phyloP scores from a whole-genome alignment of 2,329 filamentous ascomycete species.

The Talaromyces sp. region DNA sequence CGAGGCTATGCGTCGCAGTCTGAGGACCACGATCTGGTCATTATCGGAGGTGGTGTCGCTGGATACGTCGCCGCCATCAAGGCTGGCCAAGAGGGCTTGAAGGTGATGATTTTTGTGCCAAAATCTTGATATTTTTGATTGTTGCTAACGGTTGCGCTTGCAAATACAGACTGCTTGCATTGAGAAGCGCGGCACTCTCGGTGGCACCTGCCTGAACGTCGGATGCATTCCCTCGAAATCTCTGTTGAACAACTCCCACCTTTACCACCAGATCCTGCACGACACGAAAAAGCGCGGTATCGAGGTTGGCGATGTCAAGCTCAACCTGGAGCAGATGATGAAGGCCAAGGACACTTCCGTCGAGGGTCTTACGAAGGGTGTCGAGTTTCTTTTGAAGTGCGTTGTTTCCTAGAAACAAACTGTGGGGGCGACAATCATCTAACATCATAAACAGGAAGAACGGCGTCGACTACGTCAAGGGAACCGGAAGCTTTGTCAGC shows the following conservation, averaged over 20 bases:
- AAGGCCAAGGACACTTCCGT: slow-evolving; percentile 97
- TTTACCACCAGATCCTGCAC: slow-evolving; percentile 95
- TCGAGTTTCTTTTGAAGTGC: slow-evolving; percentile 87
- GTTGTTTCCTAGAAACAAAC: background rate
- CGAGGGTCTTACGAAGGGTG: slow-evolving; percentile 83
- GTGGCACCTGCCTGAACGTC: slow-evolving; percentile 97
- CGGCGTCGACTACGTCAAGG: slow-evolving; percentile 96
- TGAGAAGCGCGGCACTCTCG: slow-evolving; percentile 92
- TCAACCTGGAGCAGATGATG: slow-evolving; percentile 95
- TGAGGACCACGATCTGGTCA: slow-evolving; percentile 83
- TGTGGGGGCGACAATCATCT: background rate
- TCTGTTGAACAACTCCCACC: slow-evolving; percentile 97
- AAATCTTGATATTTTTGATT: background rate
- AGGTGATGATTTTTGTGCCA: slow-evolving; percentile 52
- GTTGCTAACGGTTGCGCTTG: background rate
- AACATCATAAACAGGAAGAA: slow-evolving; percentile 61
- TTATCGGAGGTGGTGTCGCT: slow-evolving; percentile 96
- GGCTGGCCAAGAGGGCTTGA: slow-evolving; percentile 93
- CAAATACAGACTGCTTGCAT: slow-evolving; percentile 77
- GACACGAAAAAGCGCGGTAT: slow-evolving; percentile 97
- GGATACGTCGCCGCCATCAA: slow-evolving; percentile 99
- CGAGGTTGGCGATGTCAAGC: slow-evolving; percentile 92
- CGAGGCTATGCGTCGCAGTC: slow-evolving; percentile 50
- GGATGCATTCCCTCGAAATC: slow-evolving; percentile 99
- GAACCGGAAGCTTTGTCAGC: slow-evolving; percentile 77